Base-by-base conservation (phyloP, 1,284 basidiomycete species). In the Cystobasidium slooffiae region DNA sequence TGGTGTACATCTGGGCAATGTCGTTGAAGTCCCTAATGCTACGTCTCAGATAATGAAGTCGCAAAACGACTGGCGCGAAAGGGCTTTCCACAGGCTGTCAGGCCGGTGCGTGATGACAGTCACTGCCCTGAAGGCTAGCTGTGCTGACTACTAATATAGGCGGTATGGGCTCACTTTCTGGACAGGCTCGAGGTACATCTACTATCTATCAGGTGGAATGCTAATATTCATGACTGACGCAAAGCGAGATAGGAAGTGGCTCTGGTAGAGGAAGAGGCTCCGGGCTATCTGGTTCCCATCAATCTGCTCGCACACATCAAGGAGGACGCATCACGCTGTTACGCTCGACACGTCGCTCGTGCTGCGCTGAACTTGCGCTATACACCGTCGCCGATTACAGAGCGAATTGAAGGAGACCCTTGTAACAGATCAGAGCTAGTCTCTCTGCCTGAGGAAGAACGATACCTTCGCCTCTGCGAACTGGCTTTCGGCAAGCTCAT, bases 311-410 rank as follows among this genome's bases (percentile, higher is more conserved):
- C 20, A 0, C 61, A 63, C 20, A 63, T 63, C 61, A 24, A 51
- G 20, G 61, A 63, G 47, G 61, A 63, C 47, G 61, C 61, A 1
- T 47, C 61, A 14, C 61, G 61, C 20, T 63, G 61, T 49, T 63
- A 63, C 47, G 61, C 61, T 41, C 14, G 61, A 14, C 61, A 63
- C 24, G 61, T 63, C 44, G 61, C 47, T 47, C 61, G 61, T 39
- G 44, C 61, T 16, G 61, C 61, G n/a, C 47, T 51, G 37, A 63
- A 44, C 18, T 22, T 63, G 8, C 6, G 24, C 14, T 44, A 41
- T 49, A 41, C 43, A 7, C 14, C 47, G 24, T 63, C 61, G 6
- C 43, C 61, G 18, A 63, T 63, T 12, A 63, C 61, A 14, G 44
- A 63, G 8, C 61, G 61, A n/a, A 63, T 63, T 43, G 44, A 47